Evolutionary conservation across 345 rosid genomes (phyloP), one percentile per base, ranked within the genome.

Genomic region (Arabidopsis arenosa): DNA sequence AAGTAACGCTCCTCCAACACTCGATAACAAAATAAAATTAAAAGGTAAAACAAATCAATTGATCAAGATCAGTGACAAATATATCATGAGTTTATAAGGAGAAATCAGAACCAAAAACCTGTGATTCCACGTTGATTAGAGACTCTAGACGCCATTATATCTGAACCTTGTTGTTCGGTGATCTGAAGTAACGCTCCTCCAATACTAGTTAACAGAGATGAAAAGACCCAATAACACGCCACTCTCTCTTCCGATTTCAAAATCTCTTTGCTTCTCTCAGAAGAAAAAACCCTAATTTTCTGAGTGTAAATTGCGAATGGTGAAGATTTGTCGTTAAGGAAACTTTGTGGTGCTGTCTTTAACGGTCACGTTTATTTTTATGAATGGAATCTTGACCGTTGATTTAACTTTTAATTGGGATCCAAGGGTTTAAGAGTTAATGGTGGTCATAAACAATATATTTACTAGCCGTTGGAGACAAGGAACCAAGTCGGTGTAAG

Each of bases 141-240:
- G 72, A 73, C 78, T 77, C 79, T n/a, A n/a, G n/a, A 18, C 41
- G 80, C 86, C 96, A 88, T 92, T 6, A 13, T 21, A 21, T 21
- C 68, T 32, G 63, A 70, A 39, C 9, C 36, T 54, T 54, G 17
- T 54, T 54, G 9, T 70, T 82, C 84, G 11, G 73, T 84, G 28
- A 69, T 64, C 56, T 78, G 80, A 44, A 84, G 81, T 41, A 89
- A 78, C 26, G 85, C 89, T 75, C 86, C 89, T 21, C 85, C 89
- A 35, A 87, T 80, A 57, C 84, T 85, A 0, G 88, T 76, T 7
- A 88, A 77, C 41, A 88, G 60, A 8, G 92, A 84, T 5, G 90
- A 90, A 44, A 92, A 33, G 47, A 86, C 86, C 63, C 65, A 85
- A 21, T 21, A 21, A 21, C 23, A 21, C 23, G 23, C 23, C 23